Conservation (phyloP, 345 rosid species). For the Eucalyptus dawsonii region DNA sequence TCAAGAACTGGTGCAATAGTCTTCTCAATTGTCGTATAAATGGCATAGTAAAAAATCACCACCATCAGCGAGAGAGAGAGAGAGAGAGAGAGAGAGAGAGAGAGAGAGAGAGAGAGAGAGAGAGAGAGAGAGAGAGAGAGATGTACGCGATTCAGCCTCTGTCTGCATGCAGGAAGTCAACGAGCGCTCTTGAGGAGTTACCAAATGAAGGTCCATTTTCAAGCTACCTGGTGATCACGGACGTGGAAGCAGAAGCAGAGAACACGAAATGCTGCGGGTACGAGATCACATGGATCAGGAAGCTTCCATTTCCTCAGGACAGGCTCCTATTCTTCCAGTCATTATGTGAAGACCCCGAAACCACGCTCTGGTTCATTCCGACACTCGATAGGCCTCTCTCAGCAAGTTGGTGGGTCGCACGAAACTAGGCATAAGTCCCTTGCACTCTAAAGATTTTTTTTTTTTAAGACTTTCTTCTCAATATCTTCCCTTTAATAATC, state of each 20-base stretch:
- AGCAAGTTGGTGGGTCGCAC: too few species aligned
- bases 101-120: not conserved
- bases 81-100: not conserved
- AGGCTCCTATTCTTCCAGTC: constrained; percentile 31
- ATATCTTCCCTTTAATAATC: too few species aligned
- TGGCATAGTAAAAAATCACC: too few species aligned
- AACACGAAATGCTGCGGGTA: constrained; percentile 48
- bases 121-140: too few species aligned
- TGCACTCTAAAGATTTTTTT: too few species aligned
- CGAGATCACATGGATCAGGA: constrained; percentile 22
- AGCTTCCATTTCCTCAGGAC: constrained; percentile 62
- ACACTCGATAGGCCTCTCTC: constrained; percentile 64
- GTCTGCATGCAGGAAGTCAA: constrained; percentile 29
- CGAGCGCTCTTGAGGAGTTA: constrained; percentile 23
- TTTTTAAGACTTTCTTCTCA: too few species aligned
- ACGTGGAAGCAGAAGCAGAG: constrained; percentile 51
- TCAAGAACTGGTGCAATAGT: not conserved
- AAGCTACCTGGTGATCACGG: constrained; percentile 49
- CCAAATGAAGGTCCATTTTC: constrained; percentile 59
- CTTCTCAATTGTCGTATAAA: too few species aligned
- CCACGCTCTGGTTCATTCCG: constrained; percentile 51
- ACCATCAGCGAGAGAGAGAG: too few species aligned
- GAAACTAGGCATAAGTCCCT: too few species aligned
- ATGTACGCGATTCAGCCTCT: constrained; percentile 50
- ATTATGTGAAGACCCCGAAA: constrained; percentile 20